Evolutionary conservation across 352 stramenopile genomes (phyloP), one percentile per base, ranked within the genome.

Genomic region (Pythium apleroticum): DNA sequence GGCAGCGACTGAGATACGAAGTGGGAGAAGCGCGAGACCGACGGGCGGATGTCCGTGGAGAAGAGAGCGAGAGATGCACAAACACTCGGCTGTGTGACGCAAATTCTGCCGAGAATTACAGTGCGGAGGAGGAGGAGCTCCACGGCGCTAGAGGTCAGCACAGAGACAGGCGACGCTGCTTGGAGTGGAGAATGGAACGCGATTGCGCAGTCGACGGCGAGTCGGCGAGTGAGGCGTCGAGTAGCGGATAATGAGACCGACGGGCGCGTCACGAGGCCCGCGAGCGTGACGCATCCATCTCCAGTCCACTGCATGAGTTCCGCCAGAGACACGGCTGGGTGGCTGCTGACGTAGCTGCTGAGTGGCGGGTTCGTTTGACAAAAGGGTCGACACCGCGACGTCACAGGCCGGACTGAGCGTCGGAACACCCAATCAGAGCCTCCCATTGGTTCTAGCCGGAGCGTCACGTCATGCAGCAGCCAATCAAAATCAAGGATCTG

Each of bases 171-270:
- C 39, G 39, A 48, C 17, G 39, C 39, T 39, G 33, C 33, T 39
- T 28, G 33, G 12, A 49, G n/a, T 60, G 17, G 54, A 14, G 12
- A 57, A 39, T 33, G 19, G n/a, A 48, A 19, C n/a, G 35, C 27
- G 58, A 58, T 65, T 58, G 49, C 58, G 49, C 58, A 65, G 58
- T 58, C 58, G 49, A 12, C 0, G 27, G 35, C 20, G 19, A 41
- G 25, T 22, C 25, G 19, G 17, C 4, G 15, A 48, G 24, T 48
- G 39, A 48, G 39, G 39, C 37, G 37, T 11, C 6, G 15, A 5
- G 37, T 45, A 50, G 52, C 19, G 55, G 35, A 31, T 22, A 31
- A 39, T 24, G 35, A 24, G 22, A 37, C 37, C 11, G 11, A 60
- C 14, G 31, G 15, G 14, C 25, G 46, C 46, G 46, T 48, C 39